These are phyloP conservation scores for Citropsis articulata DNA, from an alignment of 345 rosid species.

Conservation along the genomic window DNA sequence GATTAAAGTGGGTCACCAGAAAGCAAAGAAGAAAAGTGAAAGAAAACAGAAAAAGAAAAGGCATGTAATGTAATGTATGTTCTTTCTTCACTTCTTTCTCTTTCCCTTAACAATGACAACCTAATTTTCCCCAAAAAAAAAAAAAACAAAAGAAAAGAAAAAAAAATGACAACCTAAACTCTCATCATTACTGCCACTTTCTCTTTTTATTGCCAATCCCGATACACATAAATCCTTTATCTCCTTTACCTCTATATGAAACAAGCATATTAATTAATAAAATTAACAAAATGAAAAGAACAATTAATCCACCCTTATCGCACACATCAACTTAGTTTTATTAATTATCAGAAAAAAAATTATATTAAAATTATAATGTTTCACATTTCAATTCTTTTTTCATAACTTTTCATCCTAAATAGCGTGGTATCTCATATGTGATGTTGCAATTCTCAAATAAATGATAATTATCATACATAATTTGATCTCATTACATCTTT, in stretches of 20 bases:
- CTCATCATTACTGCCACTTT: conserved; percentile 45
- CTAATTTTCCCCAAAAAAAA: background rate
- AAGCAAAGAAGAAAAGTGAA: conserved; percentile 23
- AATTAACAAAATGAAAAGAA: too few species aligned
- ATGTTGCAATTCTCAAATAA: too few species aligned
- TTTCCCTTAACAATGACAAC: conserved; percentile 25
- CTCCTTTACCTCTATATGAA: background rate
- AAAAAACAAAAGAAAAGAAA: too few species aligned
- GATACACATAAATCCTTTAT: conserved; percentile 31
- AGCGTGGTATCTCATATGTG: too few species aligned
- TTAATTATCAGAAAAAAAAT: too few species aligned
- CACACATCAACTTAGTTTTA: background rate
- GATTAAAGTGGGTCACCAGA: conserved; percentile 33
- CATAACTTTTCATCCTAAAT: too few species aligned
- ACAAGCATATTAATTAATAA: background rate
- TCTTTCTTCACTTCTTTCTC: conserved; percentile 4
- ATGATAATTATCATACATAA: too few species aligned
- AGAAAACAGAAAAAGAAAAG: conserved; percentile 24
- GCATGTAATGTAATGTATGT: background rate
- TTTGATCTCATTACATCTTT: too few species aligned
- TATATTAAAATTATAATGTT: too few species aligned
- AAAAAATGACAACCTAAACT: conserved; percentile 27
- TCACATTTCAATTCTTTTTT: too few species aligned
- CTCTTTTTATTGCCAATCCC: conserved; percentile 52
- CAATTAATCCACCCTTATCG: background rate